Evolutionary conservation across 768 basidiomycete genomes (phyloP).

Genomic region (Terana coerulea): DNA sequence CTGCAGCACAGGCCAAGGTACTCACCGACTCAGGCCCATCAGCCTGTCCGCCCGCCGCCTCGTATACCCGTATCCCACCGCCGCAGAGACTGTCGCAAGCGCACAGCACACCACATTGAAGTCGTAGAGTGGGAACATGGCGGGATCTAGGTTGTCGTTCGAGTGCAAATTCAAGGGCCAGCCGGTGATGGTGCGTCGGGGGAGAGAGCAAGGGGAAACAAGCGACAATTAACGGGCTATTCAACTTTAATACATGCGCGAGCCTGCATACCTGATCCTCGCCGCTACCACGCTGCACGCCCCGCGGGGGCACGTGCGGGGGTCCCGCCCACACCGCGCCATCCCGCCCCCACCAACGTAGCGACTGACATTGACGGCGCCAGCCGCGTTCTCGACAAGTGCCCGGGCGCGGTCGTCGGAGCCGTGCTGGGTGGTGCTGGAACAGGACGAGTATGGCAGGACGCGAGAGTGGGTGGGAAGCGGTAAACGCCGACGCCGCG

Average conservation of each 20-base stretch:
- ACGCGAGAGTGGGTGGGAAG: neutral
- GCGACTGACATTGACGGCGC: too few species aligned
- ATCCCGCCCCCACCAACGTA: too few species aligned
- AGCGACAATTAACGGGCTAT: neutral
- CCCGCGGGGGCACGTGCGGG: neutral
- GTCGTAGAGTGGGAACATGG: conserved; percentile 24
- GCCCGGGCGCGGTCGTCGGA: too few species aligned
- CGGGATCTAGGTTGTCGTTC: neutral
- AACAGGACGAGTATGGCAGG: too few species aligned
- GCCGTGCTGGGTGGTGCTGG: too few species aligned
- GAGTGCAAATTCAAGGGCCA: conserved; percentile 5
- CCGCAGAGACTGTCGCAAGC: conserved; percentile 24
- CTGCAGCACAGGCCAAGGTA: too few species aligned
- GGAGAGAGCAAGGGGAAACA: neutral
- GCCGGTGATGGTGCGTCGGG: neutral
- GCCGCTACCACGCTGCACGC: conserved; percentile 1
- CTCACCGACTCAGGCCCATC: conserved; percentile 4
- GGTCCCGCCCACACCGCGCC: too few species aligned
- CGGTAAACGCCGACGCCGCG: neutral
- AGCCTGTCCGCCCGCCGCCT: conserved; percentile 1
- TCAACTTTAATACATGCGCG: neutral
- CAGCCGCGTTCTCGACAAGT: too few species aligned
- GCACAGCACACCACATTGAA: conserved; percentile 25
- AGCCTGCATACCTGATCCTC: neutral
- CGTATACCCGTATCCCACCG: conserved; percentile 21